A percentile compares a stretch with the other conserved stretches of the same genome.
Conservation (phyloP, 371 early-diverging fungal genomes). For the Apophysomyces variabilis region DNA sequence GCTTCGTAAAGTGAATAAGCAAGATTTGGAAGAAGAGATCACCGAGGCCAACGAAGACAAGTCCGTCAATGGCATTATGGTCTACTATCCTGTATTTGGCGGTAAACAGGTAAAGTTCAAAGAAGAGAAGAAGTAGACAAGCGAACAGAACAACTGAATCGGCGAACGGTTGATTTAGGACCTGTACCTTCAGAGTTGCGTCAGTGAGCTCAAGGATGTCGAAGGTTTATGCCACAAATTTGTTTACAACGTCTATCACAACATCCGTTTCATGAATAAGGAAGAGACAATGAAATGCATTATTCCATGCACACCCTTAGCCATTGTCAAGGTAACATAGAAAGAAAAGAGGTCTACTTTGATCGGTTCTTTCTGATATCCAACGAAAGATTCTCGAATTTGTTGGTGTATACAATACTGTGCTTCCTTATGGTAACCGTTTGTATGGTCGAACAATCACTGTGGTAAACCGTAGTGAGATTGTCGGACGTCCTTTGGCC, state of each 20-base stretch:
- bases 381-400: constrained; percentile 82
- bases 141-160: too few species aligned
- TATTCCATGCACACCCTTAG: constrained; percentile 95
- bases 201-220: constrained; percentile 90
- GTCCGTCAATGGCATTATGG: constrained; percentile 90
- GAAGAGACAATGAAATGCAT: constrained; percentile 88
- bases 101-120: constrained; percentile 68
- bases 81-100: constrained; percentile 95
- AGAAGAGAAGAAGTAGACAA: constrained; percentile 10
- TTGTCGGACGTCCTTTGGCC: constrained; percentile 97
- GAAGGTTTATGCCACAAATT: constrained; percentile 95
- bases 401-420: constrained; percentile 90
- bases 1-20: constrained; percentile 80
- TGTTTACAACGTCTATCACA: constrained; percentile 94
- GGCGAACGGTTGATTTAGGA: constrained; percentile 58
- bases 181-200: constrained; percentile 90
- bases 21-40: constrained; percentile 85
- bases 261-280: constrained; percentile 89
- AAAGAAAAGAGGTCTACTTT: constrained; percentile 56
- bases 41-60: constrained; percentile 87
- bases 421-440: constrained; percentile 92
- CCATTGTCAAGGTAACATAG: constrained; percentile 82
- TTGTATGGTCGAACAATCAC: constrained; percentile 94
- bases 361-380: background rate
- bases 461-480: constrained; percentile 94